Evolutionary conservation across 768 basidiomycete genomes (phyloP).

Genomic region (Leucocoprinus leucothites): DNA sequence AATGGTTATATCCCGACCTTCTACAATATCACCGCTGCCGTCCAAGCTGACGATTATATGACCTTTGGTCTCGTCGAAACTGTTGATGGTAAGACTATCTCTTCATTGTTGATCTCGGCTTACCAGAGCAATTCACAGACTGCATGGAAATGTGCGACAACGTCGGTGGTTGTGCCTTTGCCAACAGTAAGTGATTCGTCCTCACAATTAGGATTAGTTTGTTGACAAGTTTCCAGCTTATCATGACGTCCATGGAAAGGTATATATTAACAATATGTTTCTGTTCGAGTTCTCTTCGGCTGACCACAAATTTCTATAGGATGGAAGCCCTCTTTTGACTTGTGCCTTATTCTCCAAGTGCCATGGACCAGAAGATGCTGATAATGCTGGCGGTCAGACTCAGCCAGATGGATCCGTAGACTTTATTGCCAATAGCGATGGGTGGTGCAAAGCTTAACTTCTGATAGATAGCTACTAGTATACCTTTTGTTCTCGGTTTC

Average conservation of each 20-base stretch:
- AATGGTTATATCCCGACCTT: constrained; percentile 37
- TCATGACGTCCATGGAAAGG: constrained; percentile 35
- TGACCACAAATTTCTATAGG: constrained; percentile 17
- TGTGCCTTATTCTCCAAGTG: constrained; percentile 42
- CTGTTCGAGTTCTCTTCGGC: background rate
- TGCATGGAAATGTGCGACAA: constrained; percentile 29
- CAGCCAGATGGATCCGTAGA: constrained; percentile 40
- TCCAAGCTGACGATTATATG: constrained; percentile 36
- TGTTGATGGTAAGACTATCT: constrained; percentile 31
- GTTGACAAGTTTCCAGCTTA: constrained; percentile 22
- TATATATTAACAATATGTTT: constrained; percentile 4
- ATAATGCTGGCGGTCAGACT: constrained; percentile 40
- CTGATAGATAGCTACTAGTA: background rate
- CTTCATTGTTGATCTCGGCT: background rate
- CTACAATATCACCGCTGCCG: constrained; percentile 39
- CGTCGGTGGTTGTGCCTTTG: constrained; percentile 27
- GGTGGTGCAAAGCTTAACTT: constrained; percentile 36
- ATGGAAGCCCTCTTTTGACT: constrained; percentile 41
- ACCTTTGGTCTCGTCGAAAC: constrained; percentile 45
- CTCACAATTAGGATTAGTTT: background rate
- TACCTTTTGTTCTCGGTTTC: too few species aligned
- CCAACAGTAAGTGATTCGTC: constrained; percentile 25
- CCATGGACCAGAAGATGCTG: constrained; percentile 32
- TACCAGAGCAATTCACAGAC: constrained; percentile 21
- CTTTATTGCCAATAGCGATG: constrained; percentile 39